phyloP scores from a whole-genome alignment of 345 rosid species.

The Lepidium africanum region DNA sequence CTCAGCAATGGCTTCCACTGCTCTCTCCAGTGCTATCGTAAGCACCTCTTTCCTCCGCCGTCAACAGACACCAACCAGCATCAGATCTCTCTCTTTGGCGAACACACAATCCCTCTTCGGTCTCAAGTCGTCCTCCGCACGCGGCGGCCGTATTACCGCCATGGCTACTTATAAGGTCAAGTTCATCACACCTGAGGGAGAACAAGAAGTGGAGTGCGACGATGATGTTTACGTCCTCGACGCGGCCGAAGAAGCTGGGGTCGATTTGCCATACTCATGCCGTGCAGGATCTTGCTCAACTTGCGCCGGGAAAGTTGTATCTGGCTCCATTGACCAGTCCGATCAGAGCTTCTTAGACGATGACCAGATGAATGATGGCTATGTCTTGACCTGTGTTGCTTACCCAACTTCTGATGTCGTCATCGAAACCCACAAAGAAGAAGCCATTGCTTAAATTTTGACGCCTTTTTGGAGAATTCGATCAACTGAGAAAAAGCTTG shows the following conservation, averaged over 20 bases:
- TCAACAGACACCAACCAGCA: constrained; percentile 35
- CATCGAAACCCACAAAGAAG: constrained; percentile 90
- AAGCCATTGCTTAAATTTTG: constrained; percentile 28
- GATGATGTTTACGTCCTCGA: constrained; percentile 57
- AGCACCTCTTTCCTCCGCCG: constrained; percentile 51
- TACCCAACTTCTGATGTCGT: constrained; percentile 41
- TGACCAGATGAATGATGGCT: constrained; percentile 46
- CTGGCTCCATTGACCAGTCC: constrained; percentile 59
- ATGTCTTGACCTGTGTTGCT: constrained; percentile 77
- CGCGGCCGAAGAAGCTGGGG: constrained; percentile 51
- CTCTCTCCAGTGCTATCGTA: constrained; percentile 46
- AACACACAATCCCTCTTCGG: constrained; percentile 50
- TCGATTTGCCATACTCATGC: constrained; percentile 91
- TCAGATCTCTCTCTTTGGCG: constrained; percentile 35
- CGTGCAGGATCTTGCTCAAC: constrained; percentile 91
- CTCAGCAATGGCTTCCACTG: constrained; percentile 38
- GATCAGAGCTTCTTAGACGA: constrained; percentile 80
- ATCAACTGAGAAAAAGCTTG: background rate
- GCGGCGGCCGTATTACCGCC: constrained; percentile 45
- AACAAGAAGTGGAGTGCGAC: constrained; percentile 38
- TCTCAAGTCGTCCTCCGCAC: constrained; percentile 30
- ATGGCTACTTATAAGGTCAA: constrained; percentile 73
- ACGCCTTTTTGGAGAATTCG: background rate
- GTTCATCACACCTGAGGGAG: constrained; percentile 61
- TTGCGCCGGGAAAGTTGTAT: constrained; percentile 54